Conservation (phyloP, 75 land plant species). For the Pinus tabuliformis region DNA sequence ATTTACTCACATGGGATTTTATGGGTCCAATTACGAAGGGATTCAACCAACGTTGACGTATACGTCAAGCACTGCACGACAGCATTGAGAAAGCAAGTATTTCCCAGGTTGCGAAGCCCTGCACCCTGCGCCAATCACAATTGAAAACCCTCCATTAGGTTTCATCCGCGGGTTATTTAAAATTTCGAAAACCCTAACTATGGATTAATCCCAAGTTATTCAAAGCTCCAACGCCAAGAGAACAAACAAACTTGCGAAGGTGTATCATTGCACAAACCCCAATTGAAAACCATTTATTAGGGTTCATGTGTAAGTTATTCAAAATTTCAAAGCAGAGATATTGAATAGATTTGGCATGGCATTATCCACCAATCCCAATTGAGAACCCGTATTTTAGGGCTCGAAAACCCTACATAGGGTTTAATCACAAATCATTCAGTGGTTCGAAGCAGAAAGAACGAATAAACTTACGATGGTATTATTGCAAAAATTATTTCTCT, state of each 20-base stretch:
- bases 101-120: conserved; percentile 83
- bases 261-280: too few relatives aligned
- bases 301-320: too few relatives aligned
- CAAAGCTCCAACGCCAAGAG: neutral
- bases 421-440: neutral
- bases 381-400: too few relatives aligned
- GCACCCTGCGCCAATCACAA: neutral
- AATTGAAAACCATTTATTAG: neutral
- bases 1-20: conserved; percentile 5
- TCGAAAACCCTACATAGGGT: neutral
- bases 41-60: conserved; percentile 89
- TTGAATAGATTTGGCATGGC: too few relatives aligned
- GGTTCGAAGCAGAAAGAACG: neutral
- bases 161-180: neutral
- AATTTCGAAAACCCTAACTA: neutral
- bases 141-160: neutral
- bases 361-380: too few relatives aligned
- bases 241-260: too few relatives aligned
- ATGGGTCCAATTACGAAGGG: conserved; percentile 61
- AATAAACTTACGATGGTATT: conserved; percentile 3
- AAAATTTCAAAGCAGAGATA: too few relatives aligned
- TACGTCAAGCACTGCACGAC: conserved; percentile 96
- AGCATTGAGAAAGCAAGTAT: conserved; percentile 91
- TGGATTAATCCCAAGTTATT: neutral
- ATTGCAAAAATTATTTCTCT: neutral